Evolutionary conservation across 345 rosid species (phyloP), one percentile per base, ranked within the genome.

Genomic region (Gossypium ekmanianum): DNA sequence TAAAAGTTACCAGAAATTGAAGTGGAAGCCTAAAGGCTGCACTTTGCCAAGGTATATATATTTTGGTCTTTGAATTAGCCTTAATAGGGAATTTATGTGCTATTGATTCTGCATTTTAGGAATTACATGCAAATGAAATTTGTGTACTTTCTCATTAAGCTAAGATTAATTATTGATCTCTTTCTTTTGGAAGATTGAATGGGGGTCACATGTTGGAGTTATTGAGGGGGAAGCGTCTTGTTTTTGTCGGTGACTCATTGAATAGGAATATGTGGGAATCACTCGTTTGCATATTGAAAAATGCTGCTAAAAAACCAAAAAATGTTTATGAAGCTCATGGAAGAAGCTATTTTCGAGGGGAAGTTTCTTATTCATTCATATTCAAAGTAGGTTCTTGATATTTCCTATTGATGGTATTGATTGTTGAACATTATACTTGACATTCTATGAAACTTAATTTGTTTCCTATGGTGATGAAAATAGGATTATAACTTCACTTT

Each of bases 181-280:
- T 24, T 61, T 24, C 7, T 50, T 47, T 58, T 12, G 54, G 39
- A 62, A 92, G 99, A 86, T 82, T 95, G 78, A 79, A 88, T 78
- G 94, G 90, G 8, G 80, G 65, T 12, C 84, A 77, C 71, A 86
- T 95, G 91, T 34, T 95, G 74, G 85, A 93, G 55, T 72, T 95
- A 88, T 82, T 95, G 52, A 89, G 89, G 81, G 99, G 98, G 61
- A 95, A 86, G 84, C 79, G 99, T 9, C 87, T 95, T 10, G 99
- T 79, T 56, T 93, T 93, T 52, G 97, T 95, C 2, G 99, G 99
- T 0, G 99, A 95, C 79, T 95, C 99, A 0, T 27, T 95, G 51
- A 95, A 95, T 69, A 85, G 98, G 80, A 95, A 95, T 72, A 95
- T 95, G 99, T 95, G 98, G 99, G 98, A 95, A 78, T 93, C 99